phyloP scores from a whole-genome alignment of 129 eudicot genomes.

The Centella asiatica region DNA sequence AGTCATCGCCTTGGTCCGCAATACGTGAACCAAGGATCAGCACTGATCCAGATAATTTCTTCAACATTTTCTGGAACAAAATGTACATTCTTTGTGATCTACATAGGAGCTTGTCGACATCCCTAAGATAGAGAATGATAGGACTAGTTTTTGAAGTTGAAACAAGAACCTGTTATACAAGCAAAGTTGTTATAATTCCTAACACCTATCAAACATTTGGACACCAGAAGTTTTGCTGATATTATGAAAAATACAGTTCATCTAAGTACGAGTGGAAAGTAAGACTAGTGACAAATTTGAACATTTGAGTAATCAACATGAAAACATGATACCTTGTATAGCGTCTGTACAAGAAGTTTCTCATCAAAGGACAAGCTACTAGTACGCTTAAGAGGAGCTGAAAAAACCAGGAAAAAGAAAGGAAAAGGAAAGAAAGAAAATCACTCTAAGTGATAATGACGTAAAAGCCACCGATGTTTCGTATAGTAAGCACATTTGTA shows the following conservation, averaged over 20 bases:
- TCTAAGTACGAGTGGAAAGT: too few species aligned
- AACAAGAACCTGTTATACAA: conserved; percentile 51
- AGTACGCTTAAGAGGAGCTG: conserved; percentile 74
- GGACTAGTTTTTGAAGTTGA: conserved; percentile 61
- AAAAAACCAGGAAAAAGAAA: too few species aligned
- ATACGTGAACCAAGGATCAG: conserved; percentile 78
- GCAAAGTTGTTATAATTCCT: neutral
- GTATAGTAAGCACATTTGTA: too few species aligned
- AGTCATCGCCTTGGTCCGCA: conserved; percentile 39
- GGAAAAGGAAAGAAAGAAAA: too few species aligned
- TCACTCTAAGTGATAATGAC: too few species aligned
- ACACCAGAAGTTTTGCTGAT: too few species aligned
- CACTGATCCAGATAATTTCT: conserved; percentile 58
- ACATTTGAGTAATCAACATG: neutral
- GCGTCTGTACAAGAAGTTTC: conserved; percentile 72
- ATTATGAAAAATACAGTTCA: too few species aligned
- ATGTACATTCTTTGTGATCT: conserved; percentile 56
- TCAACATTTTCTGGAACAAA: conserved; percentile 77
- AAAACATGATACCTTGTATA: conserved; percentile 59
- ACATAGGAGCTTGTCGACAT: conserved; percentile 74
- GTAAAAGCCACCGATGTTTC: too few species aligned
- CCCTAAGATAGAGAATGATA: conserved; percentile 71
- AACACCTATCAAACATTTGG: neutral
- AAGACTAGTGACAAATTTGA: too few species aligned
- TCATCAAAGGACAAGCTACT: conserved; percentile 84